Percentiles rank a stretch among this genome's conserved stretches.
These are phyloP conservation scores for Sabuloglossum arenarium DNA, from an alignment of 495 filamentous ascomycete species.

Conservation along the genomic window DNA sequence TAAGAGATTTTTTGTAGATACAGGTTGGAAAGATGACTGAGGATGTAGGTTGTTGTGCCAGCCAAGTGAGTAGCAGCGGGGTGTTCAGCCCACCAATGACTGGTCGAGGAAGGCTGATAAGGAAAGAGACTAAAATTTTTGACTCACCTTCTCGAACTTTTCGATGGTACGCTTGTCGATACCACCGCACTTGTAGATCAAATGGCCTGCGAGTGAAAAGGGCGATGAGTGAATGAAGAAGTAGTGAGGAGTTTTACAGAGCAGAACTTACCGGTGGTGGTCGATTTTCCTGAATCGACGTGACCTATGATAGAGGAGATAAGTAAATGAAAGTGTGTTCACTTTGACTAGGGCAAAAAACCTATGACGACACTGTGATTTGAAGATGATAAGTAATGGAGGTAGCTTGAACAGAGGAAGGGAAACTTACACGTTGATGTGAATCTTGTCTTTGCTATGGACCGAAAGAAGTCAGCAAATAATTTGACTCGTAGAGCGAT, in stretches of 20 bases:
- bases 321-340: neutral
- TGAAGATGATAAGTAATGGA: neutral
- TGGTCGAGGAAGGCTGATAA: slow-evolving; percentile 3
- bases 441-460: slow-evolving; percentile 65
- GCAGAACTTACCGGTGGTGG: slow-evolving; percentile 52
- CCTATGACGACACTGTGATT: slow-evolving; percentile 38
- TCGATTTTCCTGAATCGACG: slow-evolving; percentile 99
- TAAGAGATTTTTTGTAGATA: neutral
- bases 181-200: slow-evolving; percentile 99
- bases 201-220: slow-evolving; percentile 36
- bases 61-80: neutral
- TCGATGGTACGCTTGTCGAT: slow-evolving; percentile 99
- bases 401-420: neutral
- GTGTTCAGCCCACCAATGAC: neutral
- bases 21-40: neutral
- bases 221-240: neutral
- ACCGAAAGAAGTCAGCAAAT: neutral
- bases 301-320: slow-evolving; percentile 57
- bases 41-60: neutral
- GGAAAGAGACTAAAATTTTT: slow-evolving; percentile 7
- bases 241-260: neutral
- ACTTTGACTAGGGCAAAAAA: neutral
- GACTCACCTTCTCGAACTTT: slow-evolving; percentile 98
- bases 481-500: slow-evolving; percentile 2
- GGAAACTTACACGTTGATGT: slow-evolving; percentile 76